Evolutionary conservation across 176 grass and related monocot species (phyloP).

Genomic region (Carex myosuroides): DNA sequence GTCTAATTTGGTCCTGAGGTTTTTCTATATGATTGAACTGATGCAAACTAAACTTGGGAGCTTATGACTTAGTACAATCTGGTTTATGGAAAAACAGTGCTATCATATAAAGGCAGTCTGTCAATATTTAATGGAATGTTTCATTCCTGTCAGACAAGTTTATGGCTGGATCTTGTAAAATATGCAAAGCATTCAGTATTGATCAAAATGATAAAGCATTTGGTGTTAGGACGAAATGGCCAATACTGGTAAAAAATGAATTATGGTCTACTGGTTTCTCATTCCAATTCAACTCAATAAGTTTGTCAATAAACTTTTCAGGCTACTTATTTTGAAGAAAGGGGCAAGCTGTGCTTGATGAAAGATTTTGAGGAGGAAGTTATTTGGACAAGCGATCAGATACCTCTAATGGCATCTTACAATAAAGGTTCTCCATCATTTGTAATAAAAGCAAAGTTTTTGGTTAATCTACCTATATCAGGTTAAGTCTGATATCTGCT

Average conservation of each 20-base stretch:
- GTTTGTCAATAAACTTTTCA: constrained; percentile 30
- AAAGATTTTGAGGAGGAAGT: constrained; percentile 95
- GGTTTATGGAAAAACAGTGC: neutral
- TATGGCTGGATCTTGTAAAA: constrained; percentile 13
- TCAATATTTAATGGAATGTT: neutral
- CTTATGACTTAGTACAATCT: neutral
- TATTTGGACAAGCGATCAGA: constrained; percentile 77
- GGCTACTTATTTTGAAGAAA: constrained; percentile 81
- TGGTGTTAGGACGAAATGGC: neutral
- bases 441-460: neutral
- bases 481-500: neutral
- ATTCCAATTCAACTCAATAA: constrained; percentile 4
- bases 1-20: neutral
- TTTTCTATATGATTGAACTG: neutral
- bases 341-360: constrained; percentile 54
- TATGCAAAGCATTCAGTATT: constrained; percentile 1
- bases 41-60: neutral
- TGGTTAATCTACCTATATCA: neutral
- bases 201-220: constrained; percentile 4
- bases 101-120: neutral
- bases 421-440: constrained; percentile 59
- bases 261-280: neutral
- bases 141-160: neutral
- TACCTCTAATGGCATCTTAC: constrained; percentile 93
- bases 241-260: neutral